Base-by-base conservation (phyloP, 139 green algal genomes). In the Chlamydomonas sphaeroides region DNA sequence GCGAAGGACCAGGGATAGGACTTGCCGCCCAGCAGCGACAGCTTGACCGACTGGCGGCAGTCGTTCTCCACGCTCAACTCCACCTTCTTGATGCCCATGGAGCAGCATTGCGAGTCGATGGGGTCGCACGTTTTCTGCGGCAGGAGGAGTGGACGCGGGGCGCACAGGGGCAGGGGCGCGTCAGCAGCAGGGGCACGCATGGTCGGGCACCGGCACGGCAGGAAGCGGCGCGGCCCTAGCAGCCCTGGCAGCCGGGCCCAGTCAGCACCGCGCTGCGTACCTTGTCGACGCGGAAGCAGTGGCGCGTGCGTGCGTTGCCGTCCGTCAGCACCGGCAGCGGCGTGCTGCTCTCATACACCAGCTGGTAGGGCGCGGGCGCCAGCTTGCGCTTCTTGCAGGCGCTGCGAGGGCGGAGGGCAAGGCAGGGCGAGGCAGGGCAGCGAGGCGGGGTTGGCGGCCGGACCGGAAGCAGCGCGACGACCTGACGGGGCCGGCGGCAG, bases 71-170 rank as follows among this genome's bases (percentile, higher is more conserved):
- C 59, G 14, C 38, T 38, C 18, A 66, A 26, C n/a, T 66, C 63
- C 18, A 68, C 45, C 63, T 68, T 68, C 33, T 68, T 68, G 33
- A 68, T 42, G 33, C 63, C 35, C 63, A 68, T 68, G 33, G 8
- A n/a, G 33, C 63, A 68, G 33, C 63, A 68, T 0, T 15, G n/a
- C n/a, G n/a, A 1, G 17, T 5, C n/a, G 33, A 5, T 26, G 33
- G 33, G 0, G 17, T 68, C 63, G 63, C 63, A 68, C n/a, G n/a
- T n/a, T n/a, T n/a, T n/a, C n/a, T n/a, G n/a, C n/a, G n/a, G n/a
- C n/a, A n/a, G n/a, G n/a, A n/a, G n/a, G n/a, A n/a, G n/a, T n/a
- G n/a, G n/a, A n/a, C n/a, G n/a, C n/a, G n/a, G n/a, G n/a, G n/a
- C n/a, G n/a, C n/a, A n/a, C n/a, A n/a, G n/a, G n/a, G n/a, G n/a